Base-by-base conservation (phyloP, 2,329 filamentous ascomycete species). In the Trichoderma sp. region DNA sequence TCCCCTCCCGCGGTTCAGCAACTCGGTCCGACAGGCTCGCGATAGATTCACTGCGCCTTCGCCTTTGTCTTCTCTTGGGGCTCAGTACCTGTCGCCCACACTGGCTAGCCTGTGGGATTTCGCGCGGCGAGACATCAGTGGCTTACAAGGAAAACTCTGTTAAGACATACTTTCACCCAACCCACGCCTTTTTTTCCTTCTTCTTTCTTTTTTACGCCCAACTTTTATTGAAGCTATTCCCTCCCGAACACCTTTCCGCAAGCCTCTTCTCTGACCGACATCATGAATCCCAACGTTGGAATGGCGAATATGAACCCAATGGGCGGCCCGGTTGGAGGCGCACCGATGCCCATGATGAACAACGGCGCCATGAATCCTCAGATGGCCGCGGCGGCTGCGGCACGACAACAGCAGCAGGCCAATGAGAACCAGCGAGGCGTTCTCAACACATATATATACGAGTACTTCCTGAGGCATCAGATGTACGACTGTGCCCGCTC, bases 361-460 rank as follows among this genome's bases (percentile, higher is more conserved):
- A 88, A 87, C 73, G 79, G 82, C 73, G 76, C 68, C 63, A 78
- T 77, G 68, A 74, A 75, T 30, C 75, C 51, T 14, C 64, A 78
- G 67, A 72, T 72, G 28, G 72, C 71, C 51, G 74, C 72, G 50
- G 74, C 72, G 26, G 70, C 73, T 47, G 72, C 73, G 58, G 72
- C 67, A 69, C 71, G 71, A 65, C 79, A 80, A 65, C 79, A 80
- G 65, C 77, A 79, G 68, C 79, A 77, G 69, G 76, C 77, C 67
- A 80, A 77, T 69, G 80, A 82, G 56, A 76, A 74, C 67, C 81
- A 80, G 70, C 85, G 84, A 69, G 79, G 83, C 56, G 79, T 88
- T 66, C 83, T 95, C 59, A 93, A 94, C 79, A 94, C 91, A 21
- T 93, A 93, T 76, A 95, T 95, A 70, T 95, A 94, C 82, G 91